Percentiles rank a stretch among this genome's conserved stretches.
phyloP scores from a whole-genome alignment of 1,284 basidiomycete species.

The Boletus semigastroideus region DNA sequence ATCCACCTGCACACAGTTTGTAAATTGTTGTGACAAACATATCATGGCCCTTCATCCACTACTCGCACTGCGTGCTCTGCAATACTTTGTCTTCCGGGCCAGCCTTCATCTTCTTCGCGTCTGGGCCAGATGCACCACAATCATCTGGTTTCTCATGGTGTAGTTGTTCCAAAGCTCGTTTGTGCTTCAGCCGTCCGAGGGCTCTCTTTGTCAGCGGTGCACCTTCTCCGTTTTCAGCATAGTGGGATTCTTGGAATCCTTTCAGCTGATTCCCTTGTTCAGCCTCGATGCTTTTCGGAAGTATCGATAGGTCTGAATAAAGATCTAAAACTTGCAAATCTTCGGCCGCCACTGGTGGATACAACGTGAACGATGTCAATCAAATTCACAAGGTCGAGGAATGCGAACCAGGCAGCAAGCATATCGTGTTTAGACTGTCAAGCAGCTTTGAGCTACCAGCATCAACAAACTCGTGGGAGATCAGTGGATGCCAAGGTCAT shows the following conservation, averaged over 20 bases:
- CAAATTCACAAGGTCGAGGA: conserved; percentile 22
- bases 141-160: conserved; percentile 9
- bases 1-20: no score
- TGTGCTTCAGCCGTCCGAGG: conserved; percentile 52
- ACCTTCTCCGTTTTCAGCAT: conserved; percentile 17
- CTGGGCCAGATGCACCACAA: not conserved
- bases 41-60: not conserved
- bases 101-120: conserved; percentile 23
- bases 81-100: conserved; percentile 5
- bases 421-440: conserved; percentile 33
- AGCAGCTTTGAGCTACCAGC: conserved; percentile 13
- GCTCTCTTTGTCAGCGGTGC: conserved; percentile 41
- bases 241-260: not conserved
- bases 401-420: conserved; percentile 24
- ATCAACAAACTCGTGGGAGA: conserved; percentile 20
- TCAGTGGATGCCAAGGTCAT: not conserved
- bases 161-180: conserved; percentile 32
- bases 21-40: no score
- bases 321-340: conserved; percentile 57
- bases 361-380: not conserved
- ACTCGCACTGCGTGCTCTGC: not conserved
- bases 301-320: conserved; percentile 54
- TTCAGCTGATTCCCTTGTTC: conserved; percentile 37
- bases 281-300: conserved; percentile 62
- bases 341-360: conserved; percentile 42